These are phyloP conservation scores for Fusarium sp. DNA, from an alignment of 2,329 filamentous ascomycete genomes.

Conservation along the genomic window DNA sequence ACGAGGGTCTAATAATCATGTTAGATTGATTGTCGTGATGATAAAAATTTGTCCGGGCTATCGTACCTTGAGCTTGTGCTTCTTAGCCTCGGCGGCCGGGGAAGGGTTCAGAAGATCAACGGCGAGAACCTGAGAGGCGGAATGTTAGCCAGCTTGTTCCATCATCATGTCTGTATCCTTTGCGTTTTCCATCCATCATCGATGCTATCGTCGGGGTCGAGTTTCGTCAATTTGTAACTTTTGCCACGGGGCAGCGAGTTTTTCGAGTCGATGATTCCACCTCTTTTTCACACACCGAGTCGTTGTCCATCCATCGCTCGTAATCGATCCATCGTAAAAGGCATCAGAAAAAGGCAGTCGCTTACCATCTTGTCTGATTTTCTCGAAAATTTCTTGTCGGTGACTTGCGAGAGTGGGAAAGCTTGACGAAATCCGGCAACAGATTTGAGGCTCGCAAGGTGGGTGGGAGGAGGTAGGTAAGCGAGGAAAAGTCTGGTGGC, in stretches of 20 bases:
- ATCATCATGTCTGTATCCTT: constrained; percentile 30
- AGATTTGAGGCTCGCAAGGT: constrained; percentile 66
- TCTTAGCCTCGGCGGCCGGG: constrained; percentile 96
- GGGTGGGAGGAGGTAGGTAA: constrained; percentile 60
- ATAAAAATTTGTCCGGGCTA: constrained; percentile 21
- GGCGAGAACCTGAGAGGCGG: constrained; percentile 87
- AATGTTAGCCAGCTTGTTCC: constrained; percentile 60
- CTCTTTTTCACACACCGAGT: constrained; percentile 33
- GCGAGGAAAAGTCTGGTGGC: constrained; percentile 63
- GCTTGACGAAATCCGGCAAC: constrained; percentile 66
- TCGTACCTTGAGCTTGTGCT: constrained; percentile 99
- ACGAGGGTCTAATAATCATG: constrained; percentile 78
- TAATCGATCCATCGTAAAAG: constrained; percentile 38
- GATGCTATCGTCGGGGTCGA: constrained; percentile 15
- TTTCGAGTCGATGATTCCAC: constrained; percentile 33
- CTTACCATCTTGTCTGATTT: constrained; percentile 78
- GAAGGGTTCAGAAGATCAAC: constrained; percentile 99
- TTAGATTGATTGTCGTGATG: constrained; percentile 43
- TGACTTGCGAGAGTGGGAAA: constrained; percentile 61
- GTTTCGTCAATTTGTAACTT: constrained; percentile 37
- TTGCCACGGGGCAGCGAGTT: constrained; percentile 28
- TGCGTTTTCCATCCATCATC: constrained; percentile 24
- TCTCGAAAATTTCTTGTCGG: constrained; percentile 56
- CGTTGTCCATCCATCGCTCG: constrained; percentile 37
- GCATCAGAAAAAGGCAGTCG: constrained; percentile 45